phyloP scores from a whole-genome alignment of 148 eudicot species.

The Chenopodium berlandieri region DNA sequence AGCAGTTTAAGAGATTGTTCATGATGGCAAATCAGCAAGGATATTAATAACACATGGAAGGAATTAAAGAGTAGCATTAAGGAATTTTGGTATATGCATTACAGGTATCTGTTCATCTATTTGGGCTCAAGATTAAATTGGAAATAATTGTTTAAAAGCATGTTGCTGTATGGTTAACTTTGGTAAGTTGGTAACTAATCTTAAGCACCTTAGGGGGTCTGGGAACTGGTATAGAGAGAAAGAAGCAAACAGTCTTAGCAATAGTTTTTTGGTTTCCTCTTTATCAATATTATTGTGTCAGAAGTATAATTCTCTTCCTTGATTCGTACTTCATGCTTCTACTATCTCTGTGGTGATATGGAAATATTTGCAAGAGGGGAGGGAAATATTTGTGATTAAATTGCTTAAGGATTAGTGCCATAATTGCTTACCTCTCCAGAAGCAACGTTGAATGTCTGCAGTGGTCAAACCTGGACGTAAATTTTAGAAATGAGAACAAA shows the following conservation, averaged over 20 bases:
- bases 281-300: neutral
- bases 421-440: slow-evolving; percentile 74
- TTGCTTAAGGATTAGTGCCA: neutral
- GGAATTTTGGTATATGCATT: neutral
- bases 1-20: neutral
- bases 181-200: too few relatives aligned
- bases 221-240: neutral
- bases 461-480: slow-evolving; percentile 55
- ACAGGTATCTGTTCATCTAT: neutral
- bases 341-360: neutral
- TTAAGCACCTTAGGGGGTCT: too few relatives aligned
- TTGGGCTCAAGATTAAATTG: too few relatives aligned
- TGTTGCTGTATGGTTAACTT: too few relatives aligned
- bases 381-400: neutral
- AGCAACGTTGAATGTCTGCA: slow-evolving; percentile 83
- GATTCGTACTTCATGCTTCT: neutral
- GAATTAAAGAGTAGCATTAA: neutral
- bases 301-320: neutral
- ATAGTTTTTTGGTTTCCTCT: neutral
- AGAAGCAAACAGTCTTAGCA: neutral
- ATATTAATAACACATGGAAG: neutral
- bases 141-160: too few relatives aligned
- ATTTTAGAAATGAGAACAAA: slow-evolving; percentile 13
- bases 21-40: neutral
- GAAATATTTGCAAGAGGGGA: neutral